Conservation (phyloP, 2,329 filamentous ascomycete species). For the Fusarium tanahbumbuense region DNA sequence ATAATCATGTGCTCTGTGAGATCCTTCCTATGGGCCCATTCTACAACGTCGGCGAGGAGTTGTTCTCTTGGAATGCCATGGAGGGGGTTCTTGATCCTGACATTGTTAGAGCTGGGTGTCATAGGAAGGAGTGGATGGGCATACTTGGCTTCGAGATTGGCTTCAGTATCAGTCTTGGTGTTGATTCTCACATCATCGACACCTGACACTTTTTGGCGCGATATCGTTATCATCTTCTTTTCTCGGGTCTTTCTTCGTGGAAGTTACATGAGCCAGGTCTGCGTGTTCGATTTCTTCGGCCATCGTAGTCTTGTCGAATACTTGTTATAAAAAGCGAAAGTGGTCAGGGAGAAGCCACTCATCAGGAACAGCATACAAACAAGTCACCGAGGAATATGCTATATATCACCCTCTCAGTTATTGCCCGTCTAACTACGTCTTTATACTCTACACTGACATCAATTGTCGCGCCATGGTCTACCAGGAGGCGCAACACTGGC, state of each 20-base stretch:
- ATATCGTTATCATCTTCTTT: background rate
- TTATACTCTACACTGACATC: background rate
- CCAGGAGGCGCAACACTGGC: background rate
- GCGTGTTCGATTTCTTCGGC: background rate
- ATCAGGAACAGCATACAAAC: background rate
- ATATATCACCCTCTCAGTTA: background rate
- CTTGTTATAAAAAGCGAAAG: background rate
- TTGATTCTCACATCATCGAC: background rate
- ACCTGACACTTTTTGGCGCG: background rate
- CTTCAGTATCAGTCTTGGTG: background rate
- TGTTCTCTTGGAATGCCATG: conserved; percentile 62
- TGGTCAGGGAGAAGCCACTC: background rate
- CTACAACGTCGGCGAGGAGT: conserved; percentile 65
- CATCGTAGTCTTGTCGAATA: background rate
- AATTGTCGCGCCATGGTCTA: background rate
- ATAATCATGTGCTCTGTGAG: conserved; percentile 57
- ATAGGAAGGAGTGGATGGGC: background rate
- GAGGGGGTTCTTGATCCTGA: conserved; percentile 57
- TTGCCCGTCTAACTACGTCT: background rate
- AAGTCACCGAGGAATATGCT: background rate
- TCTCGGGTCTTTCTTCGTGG: background rate
- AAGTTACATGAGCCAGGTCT: background rate
- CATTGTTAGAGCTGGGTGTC: background rate
- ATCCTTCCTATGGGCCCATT: conserved; percentile 62
- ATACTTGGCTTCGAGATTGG: background rate